Evolutionary conservation across 2,329 filamentous ascomycete species (phyloP).

Genomic region (Fonsecaea pedrosoi): DNA sequence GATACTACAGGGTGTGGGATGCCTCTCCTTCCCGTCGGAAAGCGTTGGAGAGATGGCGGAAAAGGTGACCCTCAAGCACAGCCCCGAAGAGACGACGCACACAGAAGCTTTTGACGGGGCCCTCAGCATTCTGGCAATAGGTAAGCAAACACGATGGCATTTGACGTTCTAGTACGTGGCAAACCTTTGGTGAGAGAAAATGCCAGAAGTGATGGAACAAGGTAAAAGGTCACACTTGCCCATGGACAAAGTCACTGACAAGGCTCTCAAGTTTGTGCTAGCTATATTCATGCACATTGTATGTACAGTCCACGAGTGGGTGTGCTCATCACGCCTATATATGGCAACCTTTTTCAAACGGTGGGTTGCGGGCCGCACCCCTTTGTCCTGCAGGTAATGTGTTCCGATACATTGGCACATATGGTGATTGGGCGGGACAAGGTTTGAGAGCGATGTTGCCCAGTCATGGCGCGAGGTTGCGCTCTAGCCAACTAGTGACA

Average conservation of each 20-base stretch:
- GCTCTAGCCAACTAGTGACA: background rate
- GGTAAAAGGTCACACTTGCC: background rate
- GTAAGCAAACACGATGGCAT: background rate
- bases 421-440: background rate
- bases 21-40: background rate
- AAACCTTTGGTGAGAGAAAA: background rate
- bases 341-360: background rate
- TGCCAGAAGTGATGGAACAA: conserved; percentile 3
- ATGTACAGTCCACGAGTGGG: background rate
- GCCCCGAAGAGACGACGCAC: conserved; percentile 1
- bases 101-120: background rate
- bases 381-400: background rate
- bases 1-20: background rate
- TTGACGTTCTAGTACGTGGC: background rate
- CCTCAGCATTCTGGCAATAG: background rate
- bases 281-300: background rate
- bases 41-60: background rate
- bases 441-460: background rate
- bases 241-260: background rate
- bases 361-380: background rate
- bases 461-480: background rate
- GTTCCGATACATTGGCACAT: background rate
- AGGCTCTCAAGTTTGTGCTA: background rate
- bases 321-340: background rate
- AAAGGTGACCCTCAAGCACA: background rate